These are phyloP conservation scores for Boeremia lycopersici DNA, from an alignment of 2,329 filamentous ascomycete species.

Conservation along the genomic window DNA sequence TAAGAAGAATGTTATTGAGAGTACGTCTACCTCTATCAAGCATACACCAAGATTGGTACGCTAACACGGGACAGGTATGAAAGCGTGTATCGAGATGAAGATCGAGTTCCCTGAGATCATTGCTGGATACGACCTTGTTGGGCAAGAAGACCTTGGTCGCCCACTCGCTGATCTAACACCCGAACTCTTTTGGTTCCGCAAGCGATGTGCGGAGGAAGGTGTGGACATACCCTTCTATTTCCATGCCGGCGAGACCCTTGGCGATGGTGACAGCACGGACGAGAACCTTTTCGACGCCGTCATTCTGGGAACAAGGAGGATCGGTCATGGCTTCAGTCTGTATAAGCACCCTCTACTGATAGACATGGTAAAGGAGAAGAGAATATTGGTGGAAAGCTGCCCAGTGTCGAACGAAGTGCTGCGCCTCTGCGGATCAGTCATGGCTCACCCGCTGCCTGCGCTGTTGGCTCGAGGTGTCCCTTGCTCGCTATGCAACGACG, in stretches of 20 bases:
- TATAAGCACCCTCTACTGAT: constrained; percentile 91
- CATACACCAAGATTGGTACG: too few species aligned
- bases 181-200: constrained; percentile 91
- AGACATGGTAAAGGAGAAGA: constrained; percentile 86
- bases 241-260: constrained; percentile 88
- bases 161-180: constrained; percentile 78
- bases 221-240: constrained; percentile 94
- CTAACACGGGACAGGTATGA: constrained; percentile 64
- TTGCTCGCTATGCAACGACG: constrained; percentile 87
- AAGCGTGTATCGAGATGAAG: constrained; percentile 84
- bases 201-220: constrained; percentile 76
- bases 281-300: constrained; percentile 89
- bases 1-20: constrained; percentile 71
- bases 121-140: constrained; percentile 87
- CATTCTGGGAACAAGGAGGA: constrained; percentile 82
- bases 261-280: constrained; percentile 77
- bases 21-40: constrained; percentile 37
- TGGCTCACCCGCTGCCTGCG: constrained; percentile 80
- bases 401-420: constrained; percentile 91
- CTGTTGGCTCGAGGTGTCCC: constrained; percentile 83
- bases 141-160: constrained; percentile 81
- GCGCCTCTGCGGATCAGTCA: constrained; percentile 75
- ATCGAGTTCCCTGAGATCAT: constrained; percentile 77
- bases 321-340: constrained; percentile 86
- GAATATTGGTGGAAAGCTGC: constrained; percentile 87